A percentile compares a stretch with the other conserved stretches of the same genome.
Evolutionary conservation across 2,329 filamentous ascomycete species (phyloP).

Genomic region (Leptosphaerulina australis): DNA sequence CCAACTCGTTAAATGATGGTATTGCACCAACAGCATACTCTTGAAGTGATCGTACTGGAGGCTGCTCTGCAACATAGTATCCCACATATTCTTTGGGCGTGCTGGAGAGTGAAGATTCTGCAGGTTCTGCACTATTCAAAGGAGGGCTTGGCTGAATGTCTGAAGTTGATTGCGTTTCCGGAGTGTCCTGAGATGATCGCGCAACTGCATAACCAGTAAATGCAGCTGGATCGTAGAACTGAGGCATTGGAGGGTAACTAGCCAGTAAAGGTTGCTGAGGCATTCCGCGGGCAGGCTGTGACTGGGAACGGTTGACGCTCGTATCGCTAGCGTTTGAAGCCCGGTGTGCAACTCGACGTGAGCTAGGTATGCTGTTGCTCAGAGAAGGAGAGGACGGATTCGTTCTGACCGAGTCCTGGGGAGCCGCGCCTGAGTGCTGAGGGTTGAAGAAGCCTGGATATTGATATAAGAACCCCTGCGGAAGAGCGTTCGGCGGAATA

Average conservation of each 20-base stretch:
- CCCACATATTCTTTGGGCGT: constrained; percentile 59
- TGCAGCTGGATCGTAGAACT: constrained; percentile 38
- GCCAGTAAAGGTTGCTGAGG: constrained; percentile 49
- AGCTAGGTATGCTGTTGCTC: constrained; percentile 49
- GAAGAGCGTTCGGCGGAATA: constrained; percentile 37
- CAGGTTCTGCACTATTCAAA: constrained; percentile 28
- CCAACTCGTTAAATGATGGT: constrained; percentile 50
- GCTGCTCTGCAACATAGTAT: constrained; percentile 56
- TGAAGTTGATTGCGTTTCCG: constrained; percentile 23
- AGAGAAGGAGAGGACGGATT: constrained; percentile 58
- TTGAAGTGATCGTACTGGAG: constrained; percentile 47
- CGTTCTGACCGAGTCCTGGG: constrained; percentile 54
- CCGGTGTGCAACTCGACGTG: constrained; percentile 52
- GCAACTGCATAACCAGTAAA: constrained; percentile 45
- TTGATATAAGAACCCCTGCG: constrained; percentile 54
- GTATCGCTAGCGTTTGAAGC: constrained; percentile 53
- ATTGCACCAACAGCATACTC: constrained; percentile 46
- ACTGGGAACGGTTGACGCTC: constrained; percentile 55
- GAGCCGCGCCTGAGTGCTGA: constrained; percentile 45
- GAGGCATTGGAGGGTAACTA: constrained; percentile 48
- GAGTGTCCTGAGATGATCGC: constrained; percentile 41
- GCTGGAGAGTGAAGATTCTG: constrained; percentile 36
- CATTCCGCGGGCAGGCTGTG: constrained; percentile 55
- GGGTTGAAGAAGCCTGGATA: constrained; percentile 53
- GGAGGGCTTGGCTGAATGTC: constrained; percentile 33